Percentiles rank a stretch among this genome's conserved stretches.
Conservation (phyloP, 305 asterid species). For the Rubia tinctorum region DNA sequence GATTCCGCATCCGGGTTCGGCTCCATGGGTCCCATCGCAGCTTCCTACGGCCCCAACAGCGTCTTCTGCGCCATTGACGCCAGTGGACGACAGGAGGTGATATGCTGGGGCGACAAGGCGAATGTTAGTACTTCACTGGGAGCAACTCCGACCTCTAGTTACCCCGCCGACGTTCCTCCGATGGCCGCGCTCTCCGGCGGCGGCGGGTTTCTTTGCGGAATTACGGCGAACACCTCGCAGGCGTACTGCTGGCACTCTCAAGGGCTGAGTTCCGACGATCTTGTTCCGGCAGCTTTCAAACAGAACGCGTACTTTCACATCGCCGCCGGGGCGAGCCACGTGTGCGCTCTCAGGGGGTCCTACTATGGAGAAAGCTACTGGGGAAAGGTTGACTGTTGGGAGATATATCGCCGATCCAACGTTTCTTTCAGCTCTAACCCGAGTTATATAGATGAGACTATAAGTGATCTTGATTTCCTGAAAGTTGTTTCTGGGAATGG, state of each 20-base stretch:
- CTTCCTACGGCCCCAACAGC: conserved; percentile 63
- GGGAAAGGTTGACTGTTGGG: conserved; percentile 89
- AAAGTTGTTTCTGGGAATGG: conserved; percentile 84
- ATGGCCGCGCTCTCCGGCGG: conserved; percentile 90
- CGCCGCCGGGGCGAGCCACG: conserved; percentile 80
- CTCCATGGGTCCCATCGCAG: conserved; percentile 85
- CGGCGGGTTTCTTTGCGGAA: conserved; percentile 78
- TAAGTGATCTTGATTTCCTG: conserved; percentile 33
- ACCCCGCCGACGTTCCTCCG: conserved; percentile 38
- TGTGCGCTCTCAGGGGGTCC: conserved; percentile 75
- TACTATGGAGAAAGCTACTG: conserved; percentile 55
- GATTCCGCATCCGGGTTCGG: conserved; percentile 65
- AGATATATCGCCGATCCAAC: conserved; percentile 39
- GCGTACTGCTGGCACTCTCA: conserved; percentile 64
- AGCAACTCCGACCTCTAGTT: conserved; percentile 19
- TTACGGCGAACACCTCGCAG: conserved; percentile 67
- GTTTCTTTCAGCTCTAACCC: conserved; percentile 36
- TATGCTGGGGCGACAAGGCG: conserved; percentile 72
- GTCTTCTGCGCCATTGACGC: conserved; percentile 93
- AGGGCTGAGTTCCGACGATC: conserved; percentile 55
- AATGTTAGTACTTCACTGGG: conserved; percentile 25
- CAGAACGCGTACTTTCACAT: conserved; percentile 58
- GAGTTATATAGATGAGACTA: conserved; percentile 43
- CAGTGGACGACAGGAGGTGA: conserved; percentile 82
- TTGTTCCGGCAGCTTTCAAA: conserved; percentile 49